Base-by-base conservation (phyloP, 2,329 filamentous ascomycete genomes). In the Monosporascus sp. region DNA sequence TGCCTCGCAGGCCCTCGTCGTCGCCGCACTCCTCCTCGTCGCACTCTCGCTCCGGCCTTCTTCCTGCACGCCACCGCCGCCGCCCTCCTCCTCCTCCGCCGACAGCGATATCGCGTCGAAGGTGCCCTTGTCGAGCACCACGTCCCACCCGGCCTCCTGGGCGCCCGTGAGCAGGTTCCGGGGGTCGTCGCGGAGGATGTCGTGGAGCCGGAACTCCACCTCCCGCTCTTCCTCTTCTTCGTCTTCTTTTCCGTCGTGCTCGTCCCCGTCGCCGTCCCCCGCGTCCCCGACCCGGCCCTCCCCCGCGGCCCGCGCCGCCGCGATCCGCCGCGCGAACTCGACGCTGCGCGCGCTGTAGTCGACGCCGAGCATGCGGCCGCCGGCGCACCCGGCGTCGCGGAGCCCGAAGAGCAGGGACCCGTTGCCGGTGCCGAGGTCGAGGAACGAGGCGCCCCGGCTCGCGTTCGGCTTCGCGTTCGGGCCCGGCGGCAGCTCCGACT, bases 91-190 rank as follows among this genome's bases (percentile, higher is more conserved):
- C 3, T 66, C 69, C 59, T 85, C 83, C 52, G 78, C 77, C 50
- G 79, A 82, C n/a, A 97, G 75, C 48, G 85, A 91, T 37, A 99
- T 88, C 11, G 94, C 94, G 75, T 99, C 94, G 68, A 97, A 99
- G 1, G 94, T 99, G 45, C 94, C 94, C 73, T 99, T 99, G 72
- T 99, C 94, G n/a, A 97, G 80, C 0, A 97, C 87, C 0, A 97
- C 83, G 70, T 97, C 91, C 74, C 92, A 97, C 1, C 88, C 88
- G 0, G 20, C 24, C 25, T 44, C 48, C 35, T 45, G 55, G 7
- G 60, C 47, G 22, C 54, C 49, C 22, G 61, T 53, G n/a, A 72
- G 61, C 2, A 79, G 73, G 0, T 68, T 61, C 0, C 59, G 55
- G 37, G 72, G 64, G 3, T 70, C 54, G 1, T 73, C 73, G 9